Conservation (phyloP, 2,329 filamentous ascomycete species). For the Plenodomus tracheiphilus region DNA sequence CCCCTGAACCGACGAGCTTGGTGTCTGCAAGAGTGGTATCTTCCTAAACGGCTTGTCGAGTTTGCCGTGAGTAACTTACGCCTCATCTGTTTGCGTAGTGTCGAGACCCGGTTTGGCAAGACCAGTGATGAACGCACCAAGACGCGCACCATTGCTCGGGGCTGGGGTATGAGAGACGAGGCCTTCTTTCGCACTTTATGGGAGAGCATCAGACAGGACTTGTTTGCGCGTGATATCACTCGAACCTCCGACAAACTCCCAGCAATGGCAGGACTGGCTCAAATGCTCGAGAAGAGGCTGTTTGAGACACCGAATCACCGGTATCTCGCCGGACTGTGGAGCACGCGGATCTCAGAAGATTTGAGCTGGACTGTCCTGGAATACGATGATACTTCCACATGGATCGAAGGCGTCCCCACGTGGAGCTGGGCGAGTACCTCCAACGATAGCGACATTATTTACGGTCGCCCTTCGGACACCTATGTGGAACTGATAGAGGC, state of each 20-base stretch:
- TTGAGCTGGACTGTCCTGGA: neutral
- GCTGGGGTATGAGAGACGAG: neutral
- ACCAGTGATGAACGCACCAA: neutral
- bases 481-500: neutral
- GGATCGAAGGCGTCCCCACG: too few species aligned
- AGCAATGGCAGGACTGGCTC: neutral
- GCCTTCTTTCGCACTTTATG: neutral
- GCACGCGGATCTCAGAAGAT: neutral
- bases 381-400: neutral
- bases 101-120: neutral
- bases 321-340: neutral
- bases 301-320: neutral
- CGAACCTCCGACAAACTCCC: neutral
- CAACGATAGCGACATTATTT: neutral
- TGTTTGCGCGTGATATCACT: neutral
- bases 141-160: neutral
- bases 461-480: neutral
- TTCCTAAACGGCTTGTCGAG: neutral
- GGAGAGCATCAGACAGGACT: neutral
- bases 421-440: too few species aligned
- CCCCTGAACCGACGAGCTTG: neutral
- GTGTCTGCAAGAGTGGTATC: neutral
- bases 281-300: neutral
- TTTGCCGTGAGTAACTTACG: neutral
- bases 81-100: too few species aligned